Base-by-base conservation (phyloP, 371 early-diverging fungal genomes). In the Mortierella sp. region DNA sequence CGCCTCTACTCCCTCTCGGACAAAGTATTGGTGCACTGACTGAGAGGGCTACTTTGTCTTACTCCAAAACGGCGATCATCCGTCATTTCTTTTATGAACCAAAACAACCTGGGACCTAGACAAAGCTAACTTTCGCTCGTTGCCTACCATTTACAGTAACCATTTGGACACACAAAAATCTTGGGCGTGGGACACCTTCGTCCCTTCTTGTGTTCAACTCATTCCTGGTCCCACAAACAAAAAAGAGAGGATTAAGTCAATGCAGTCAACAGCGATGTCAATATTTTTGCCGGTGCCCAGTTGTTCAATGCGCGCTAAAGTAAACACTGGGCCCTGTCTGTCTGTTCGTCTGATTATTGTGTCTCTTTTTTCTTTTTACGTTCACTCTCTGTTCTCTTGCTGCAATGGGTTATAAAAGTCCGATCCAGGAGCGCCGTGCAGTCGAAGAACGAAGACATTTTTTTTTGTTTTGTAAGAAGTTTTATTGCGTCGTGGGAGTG, bases 71-170 rank as follows among this genome's bases (percentile, higher is more conserved):
- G 58, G n/a, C 27, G 58, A 56, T 27, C 8, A 56, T 16, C 60
- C 6, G 0, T 51, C 6, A 18, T 32, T 29, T 3, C 1, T 12
- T 60, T 12, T 60, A 60, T 60, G 32, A 27, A 60, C 29, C 21
- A 21, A 51, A 51, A 60, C 11, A 60, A 32, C 0, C 60, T 60
- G 32, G 32, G 60, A 29, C 32, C 4, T 27, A 32, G 60, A 32
- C 32, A 32, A 3, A 0, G 11, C 11, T 21, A 7, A 56, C 12
- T 27, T 56, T 27, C 10, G 6, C 58, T 27, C 56, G n/a, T 56
- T 56, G 58, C 58, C 58, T 56, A 56, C 58, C 58, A 56, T 55
- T 55, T 55, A 24, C 55, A 55, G 55, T 24, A 55, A 55, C 55
- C 24, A 55, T 54, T 54, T 18, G 18, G 16, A 54, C 51, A 49